Conservation (phyloP, 345 rosid genomes). For the Isatis tinctoria region DNA sequence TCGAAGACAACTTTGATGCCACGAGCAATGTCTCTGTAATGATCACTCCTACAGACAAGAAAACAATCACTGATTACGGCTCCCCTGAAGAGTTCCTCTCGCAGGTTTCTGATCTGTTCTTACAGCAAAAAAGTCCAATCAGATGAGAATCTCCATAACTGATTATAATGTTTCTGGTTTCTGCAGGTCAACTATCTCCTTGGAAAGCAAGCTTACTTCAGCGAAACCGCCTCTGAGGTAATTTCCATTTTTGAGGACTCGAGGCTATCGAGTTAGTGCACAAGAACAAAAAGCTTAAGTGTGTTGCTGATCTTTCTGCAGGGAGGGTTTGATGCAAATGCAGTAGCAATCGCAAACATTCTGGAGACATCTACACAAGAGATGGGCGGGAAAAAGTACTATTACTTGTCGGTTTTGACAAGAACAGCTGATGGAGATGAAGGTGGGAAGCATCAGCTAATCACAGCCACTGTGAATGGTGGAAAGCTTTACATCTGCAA, state of each 20-base stretch:
- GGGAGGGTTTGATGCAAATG: slow-evolving; percentile 79
- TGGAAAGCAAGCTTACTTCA: slow-evolving; percentile 77
- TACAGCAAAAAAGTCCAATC: not conserved
- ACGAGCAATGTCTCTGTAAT: slow-evolving; percentile 57
- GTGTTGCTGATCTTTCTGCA: slow-evolving; percentile 14
- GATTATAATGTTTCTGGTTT: slow-evolving; percentile 1
- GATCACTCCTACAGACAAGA: slow-evolving; percentile 79
- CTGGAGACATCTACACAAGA: slow-evolving; percentile 47
- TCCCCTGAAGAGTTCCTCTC: slow-evolving; percentile 74
- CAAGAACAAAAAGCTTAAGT: not conserved
- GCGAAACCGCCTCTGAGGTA: slow-evolving; percentile 79
- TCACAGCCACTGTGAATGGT: slow-evolving; percentile 62
- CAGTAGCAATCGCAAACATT: slow-evolving; percentile 83
- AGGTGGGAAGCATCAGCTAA: slow-evolving; percentile 87
- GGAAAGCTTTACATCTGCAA: slow-evolving; percentile 89
- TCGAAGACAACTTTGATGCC: slow-evolving; percentile 83
- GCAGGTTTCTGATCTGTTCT: slow-evolving; percentile 35
- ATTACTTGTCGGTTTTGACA: slow-evolving; percentile 63
- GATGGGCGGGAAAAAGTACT: slow-evolving; percentile 52
- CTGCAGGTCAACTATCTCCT: slow-evolving; percentile 75
- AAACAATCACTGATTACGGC: slow-evolving; percentile 77
- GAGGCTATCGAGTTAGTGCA: not conserved
- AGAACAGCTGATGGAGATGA: slow-evolving; percentile 99
- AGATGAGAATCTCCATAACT: not conserved
- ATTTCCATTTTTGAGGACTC: not conserved